Evolutionary conservation across 139 green algal genomes (phyloP).

Genomic region (Tetradesmus lagerheimii): DNA sequence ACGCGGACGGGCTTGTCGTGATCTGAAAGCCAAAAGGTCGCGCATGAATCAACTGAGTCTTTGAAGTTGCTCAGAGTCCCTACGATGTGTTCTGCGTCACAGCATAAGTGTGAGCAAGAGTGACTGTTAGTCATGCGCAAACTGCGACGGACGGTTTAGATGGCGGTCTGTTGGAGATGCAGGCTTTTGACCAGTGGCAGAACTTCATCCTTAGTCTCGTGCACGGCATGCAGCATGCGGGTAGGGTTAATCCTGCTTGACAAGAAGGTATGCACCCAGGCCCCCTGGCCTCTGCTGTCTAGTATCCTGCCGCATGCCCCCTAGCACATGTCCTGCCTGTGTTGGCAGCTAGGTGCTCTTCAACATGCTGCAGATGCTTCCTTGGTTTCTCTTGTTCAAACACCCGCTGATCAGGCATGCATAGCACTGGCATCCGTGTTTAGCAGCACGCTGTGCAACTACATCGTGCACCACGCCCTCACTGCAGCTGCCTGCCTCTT

Average conservation of each 20-base stretch:
- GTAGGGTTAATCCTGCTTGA: slow-evolving; percentile 26
- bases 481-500: neutral
- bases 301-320: neutral
- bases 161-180: neutral
- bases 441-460: neutral
- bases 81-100: neutral
- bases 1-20: neutral
- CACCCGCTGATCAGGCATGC: neutral
- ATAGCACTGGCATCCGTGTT: neutral
- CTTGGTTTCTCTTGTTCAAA: neutral
- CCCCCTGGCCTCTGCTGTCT: neutral
- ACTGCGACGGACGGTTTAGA: neutral
- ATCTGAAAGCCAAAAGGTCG: neutral
- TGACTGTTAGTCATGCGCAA: neutral
- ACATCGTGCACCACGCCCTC: neutral
- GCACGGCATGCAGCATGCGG: neutral
- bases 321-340: neutral
- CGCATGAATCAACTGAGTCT: no score
- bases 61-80: no score
- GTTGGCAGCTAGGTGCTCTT: neutral
- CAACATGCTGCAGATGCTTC: neutral
- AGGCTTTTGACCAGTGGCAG: neutral
- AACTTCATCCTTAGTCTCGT: neutral
- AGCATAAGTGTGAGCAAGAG: neutral
- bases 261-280: neutral